Conservation (phyloP, 768 basidiomycete genomes). For the Phylloporus sp. region DNA sequence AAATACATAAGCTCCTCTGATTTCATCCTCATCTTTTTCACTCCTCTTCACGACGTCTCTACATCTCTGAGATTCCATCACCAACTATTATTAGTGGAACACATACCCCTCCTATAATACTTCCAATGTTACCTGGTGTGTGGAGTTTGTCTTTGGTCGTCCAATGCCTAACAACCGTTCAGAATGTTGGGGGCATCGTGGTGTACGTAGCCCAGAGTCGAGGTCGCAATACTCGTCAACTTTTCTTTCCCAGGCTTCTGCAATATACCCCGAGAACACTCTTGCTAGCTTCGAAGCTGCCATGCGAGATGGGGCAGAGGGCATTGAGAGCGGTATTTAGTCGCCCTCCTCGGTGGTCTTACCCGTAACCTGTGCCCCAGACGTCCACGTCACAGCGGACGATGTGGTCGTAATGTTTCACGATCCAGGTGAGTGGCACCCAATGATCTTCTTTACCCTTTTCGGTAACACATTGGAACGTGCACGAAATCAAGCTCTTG, state of each 20-base stretch:
- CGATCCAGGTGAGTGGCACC: conserved; percentile 63
- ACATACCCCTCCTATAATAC: conserved; percentile 20
- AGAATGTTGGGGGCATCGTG: conserved; percentile 83
- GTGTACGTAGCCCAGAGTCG: conserved; percentile 45
- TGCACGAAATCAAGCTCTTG: conserved; percentile 45
- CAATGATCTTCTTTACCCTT: conserved; percentile 19
- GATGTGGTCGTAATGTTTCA: conserved; percentile 93
- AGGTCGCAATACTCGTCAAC: not conserved
- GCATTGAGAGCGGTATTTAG: conserved; percentile 93
- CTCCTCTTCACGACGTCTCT: not conserved
- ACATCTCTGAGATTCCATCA: not conserved
- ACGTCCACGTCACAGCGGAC: conserved; percentile 92
- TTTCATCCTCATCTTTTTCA: not conserved
- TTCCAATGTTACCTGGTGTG: conserved; percentile 27
- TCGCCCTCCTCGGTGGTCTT: conserved; percentile 31
- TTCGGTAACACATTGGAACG: conserved; percentile 23
- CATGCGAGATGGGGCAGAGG: conserved; percentile 92
- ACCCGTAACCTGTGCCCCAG: conserved; percentile 61
- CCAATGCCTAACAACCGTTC: not conserved
- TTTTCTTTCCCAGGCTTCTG: conserved; percentile 63
- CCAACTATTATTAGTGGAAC: not conserved
- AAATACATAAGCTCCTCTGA: conserved; percentile 23
- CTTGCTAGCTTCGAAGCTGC: conserved; percentile 93
- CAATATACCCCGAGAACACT: conserved; percentile 89
- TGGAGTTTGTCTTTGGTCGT: not conserved